Evolutionary conservation across 768 basidiomycete species (phyloP), one percentile per base, ranked within the genome.

Genomic region (Scleroderma bovista): DNA sequence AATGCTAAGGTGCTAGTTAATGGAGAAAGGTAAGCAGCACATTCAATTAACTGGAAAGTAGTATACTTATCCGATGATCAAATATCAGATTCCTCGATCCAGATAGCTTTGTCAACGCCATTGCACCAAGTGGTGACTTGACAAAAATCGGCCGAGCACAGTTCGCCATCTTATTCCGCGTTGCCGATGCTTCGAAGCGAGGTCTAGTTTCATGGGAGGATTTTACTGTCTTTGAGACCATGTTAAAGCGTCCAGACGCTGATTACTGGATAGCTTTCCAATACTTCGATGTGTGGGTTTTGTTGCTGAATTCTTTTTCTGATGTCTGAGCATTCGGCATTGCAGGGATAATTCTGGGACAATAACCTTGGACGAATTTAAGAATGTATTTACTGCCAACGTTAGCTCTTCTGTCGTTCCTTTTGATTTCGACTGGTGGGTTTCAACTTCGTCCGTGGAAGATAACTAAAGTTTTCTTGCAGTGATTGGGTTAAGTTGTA

Each of bases 401-500:
- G 76, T 86, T 60, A 86, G 79, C 29, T 75, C 79, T 37, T 87
- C 86, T 62, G 78, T 86, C 42, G 88, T 95, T 60, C 93, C 96
- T 29, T 98, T 98, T 66, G 82, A 97, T 69, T 97, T 95, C 69
- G 88, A 94, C 66, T 89, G 90, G 88, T 88, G 49, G 61, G 72
- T 57, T 33, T 26, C 11, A 3, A 32, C 47, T 46, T 17, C 40
- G 6, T 42, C 46, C 33, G 19, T 29, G 24, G 42, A 29, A 26
- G 16, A 37, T 3, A 15, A 36, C 41, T 58, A 19, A 60, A 26
- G n/a, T n/a, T n/a, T 2, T 51, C 39, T 38, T 49, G 6, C 47
- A 89, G 88, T 62, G 89, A 94, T 65, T 99, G 96, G 96, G 81
- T 97, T 57, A 94, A 93, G 69, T 70, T 99, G 59, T 95, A 97